A percentile compares a stretch with the other conserved stretches of the same genome.
Conservation (phyloP, 1,284 basidiomycete species). For the Phenoliferia sp. region DNA sequence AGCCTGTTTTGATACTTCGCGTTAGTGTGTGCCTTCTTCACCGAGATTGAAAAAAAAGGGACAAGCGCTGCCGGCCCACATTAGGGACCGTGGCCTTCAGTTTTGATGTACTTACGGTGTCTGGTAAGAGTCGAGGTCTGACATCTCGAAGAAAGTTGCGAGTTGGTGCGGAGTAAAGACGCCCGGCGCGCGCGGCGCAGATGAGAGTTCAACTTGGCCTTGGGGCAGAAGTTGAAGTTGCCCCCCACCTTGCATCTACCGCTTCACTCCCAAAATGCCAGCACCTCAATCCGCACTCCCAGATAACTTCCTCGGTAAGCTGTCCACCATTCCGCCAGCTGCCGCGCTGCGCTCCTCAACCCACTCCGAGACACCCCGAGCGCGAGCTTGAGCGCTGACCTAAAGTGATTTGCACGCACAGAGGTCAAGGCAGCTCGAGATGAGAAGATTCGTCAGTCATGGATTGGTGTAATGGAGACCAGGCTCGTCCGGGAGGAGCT, state of each 20-base stretch:
- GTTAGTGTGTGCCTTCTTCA: background rate
- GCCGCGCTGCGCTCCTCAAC: background rate
- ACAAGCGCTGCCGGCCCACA: background rate
- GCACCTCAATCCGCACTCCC: background rate
- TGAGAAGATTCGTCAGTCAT: constrained; percentile 78
- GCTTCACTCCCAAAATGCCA: background rate
- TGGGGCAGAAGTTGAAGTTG: background rate
- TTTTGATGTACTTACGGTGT: constrained; percentile 38
- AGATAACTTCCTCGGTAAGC: background rate
- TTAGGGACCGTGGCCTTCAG: too few species aligned
- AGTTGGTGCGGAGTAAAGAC: background rate
- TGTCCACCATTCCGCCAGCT: too few species aligned
- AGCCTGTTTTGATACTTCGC: constrained; percentile 17
- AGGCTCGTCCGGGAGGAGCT: constrained; percentile 85
- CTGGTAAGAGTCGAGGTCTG: constrained; percentile 33
- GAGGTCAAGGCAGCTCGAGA: constrained; percentile 59
- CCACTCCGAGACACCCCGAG: background rate
- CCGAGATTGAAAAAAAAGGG: background rate
- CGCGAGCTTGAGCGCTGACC: background rate
- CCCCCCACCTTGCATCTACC: background rate
- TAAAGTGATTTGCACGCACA: constrained; percentile 26
- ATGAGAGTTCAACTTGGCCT: background rate
- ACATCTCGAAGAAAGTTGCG: background rate
- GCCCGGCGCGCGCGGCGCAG: too few species aligned
- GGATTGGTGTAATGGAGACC: constrained; percentile 91